Conservation (phyloP, 179 eudicot species). For the Camellia oleifera region DNA sequence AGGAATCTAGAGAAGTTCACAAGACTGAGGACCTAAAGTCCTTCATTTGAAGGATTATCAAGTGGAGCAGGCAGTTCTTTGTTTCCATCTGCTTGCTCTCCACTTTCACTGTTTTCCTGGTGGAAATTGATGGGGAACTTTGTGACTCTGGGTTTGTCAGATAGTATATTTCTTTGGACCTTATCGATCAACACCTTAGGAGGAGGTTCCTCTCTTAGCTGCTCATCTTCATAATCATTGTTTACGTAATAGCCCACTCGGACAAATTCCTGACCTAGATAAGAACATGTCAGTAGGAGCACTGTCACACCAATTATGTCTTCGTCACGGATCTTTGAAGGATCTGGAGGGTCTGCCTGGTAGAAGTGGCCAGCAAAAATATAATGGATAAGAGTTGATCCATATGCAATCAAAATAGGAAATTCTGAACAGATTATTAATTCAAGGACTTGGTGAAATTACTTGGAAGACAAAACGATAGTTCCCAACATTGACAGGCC, state of each 20-base stretch:
- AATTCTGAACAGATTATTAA: neutral
- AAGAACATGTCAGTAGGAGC: slow-evolving; percentile 82
- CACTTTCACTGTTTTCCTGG: slow-evolving; percentile 66
- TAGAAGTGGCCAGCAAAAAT: neutral
- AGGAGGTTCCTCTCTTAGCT: slow-evolving; percentile 83
- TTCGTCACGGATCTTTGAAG: slow-evolving; percentile 83
- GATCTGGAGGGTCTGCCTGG: slow-evolving; percentile 95
- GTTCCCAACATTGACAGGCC: slow-evolving; percentile 83
- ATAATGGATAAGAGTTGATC: neutral
- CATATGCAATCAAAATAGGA: neutral
- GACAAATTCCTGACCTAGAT: slow-evolving; percentile 80
- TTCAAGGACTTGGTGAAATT: neutral
- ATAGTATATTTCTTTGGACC: slow-evolving; percentile 74
- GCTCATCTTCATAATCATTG: slow-evolving; percentile 85
- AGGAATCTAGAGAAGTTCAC: neutral
- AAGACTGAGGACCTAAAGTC: neutral
- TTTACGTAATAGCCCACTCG: slow-evolving; percentile 92
- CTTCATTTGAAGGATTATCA: slow-evolving; percentile 19
- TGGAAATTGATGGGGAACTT: slow-evolving; percentile 89
- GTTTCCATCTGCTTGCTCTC: slow-evolving; percentile 32
- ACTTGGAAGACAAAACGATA: slow-evolving; percentile 93
- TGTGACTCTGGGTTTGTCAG: slow-evolving; percentile 89
- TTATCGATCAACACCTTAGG: slow-evolving; percentile 75
- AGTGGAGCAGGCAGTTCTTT: slow-evolving; percentile 33
- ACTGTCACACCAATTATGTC: slow-evolving; percentile 95